Conservation (phyloP, 1,284 basidiomycete species). For the Ustilago hordei region DNA sequence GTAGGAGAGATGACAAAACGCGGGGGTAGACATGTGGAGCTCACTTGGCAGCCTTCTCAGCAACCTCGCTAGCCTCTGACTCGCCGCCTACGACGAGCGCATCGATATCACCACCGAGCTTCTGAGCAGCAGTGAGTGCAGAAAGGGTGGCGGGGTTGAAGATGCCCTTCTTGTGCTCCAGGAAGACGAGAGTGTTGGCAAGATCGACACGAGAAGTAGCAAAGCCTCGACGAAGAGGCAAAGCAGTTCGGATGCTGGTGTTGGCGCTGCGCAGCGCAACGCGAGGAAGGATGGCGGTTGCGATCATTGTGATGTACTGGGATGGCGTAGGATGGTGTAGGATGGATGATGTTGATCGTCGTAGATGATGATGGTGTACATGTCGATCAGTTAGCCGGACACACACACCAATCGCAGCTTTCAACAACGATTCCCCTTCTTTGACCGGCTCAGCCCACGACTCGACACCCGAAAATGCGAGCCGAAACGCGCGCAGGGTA, state of each 20-base stretch:
- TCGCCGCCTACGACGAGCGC: conserved; percentile 85
- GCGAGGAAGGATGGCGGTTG: conserved; percentile 39
- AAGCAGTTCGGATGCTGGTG: conserved; percentile 16
- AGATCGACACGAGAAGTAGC: conserved; percentile 59
- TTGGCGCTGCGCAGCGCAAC: conserved; percentile 27
- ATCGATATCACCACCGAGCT: conserved; percentile 84
- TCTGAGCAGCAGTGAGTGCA: conserved; percentile 86
- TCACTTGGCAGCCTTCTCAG: conserved; percentile 85
- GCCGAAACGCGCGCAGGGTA: not conserved
- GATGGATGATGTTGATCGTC: conserved; percentile 7
- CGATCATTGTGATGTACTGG: conserved; percentile 43
- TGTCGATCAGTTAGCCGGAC: conserved; percentile 1
- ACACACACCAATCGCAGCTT: conserved; percentile 12
- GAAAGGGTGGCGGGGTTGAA: conserved; percentile 88
- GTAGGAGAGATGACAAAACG: not conserved
- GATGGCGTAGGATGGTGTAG: not conserved
- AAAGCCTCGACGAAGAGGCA: conserved; percentile 53
- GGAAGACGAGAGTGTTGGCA: conserved; percentile 78
- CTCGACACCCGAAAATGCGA: conserved; percentile 20
- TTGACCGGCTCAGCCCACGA: conserved; percentile 36
- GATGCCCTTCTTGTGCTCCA: conserved; percentile 86
- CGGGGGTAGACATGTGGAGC: conserved; percentile 44
- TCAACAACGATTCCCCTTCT: conserved; percentile 12
- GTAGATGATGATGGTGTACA: conserved; percentile 2
- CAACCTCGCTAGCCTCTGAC: conserved; percentile 77